Evolutionary conservation across 768 basidiomycete species (phyloP).

Genomic region (Hebeloma cylindrosporum): DNA sequence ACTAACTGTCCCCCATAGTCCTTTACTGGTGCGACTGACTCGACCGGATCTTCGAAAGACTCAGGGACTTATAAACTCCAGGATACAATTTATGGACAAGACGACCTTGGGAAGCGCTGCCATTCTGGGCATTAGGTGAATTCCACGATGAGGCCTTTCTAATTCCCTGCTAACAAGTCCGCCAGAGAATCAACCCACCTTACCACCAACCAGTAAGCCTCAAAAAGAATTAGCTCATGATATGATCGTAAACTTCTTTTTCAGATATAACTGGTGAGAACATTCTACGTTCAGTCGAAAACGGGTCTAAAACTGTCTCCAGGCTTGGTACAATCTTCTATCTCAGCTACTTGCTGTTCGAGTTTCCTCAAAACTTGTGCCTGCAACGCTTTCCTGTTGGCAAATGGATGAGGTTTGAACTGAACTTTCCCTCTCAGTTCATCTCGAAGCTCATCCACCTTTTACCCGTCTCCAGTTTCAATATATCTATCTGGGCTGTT

Average conservation of each 20-base stretch:
- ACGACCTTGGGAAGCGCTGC: slow-evolving; percentile 66
- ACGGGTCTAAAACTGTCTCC: not conserved
- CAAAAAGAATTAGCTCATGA: not conserved
- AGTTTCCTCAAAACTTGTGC: slow-evolving; percentile 73
- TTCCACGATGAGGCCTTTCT: not conserved
- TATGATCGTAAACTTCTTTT: not conserved
- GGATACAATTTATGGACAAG: slow-evolving; percentile 83
- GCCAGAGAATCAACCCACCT: slow-evolving; percentile 59
- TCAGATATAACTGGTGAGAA: slow-evolving; percentile 75
- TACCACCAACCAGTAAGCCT: slow-evolving; percentile 59
- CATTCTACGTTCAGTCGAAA: not conserved
- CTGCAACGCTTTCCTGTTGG: slow-evolving; percentile 74
- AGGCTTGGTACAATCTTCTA: slow-evolving; percentile 81
- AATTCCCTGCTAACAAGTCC: not conserved
- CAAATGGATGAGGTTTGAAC: slow-evolving; percentile 72
- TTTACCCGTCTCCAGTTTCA: slow-evolving; percentile 47
- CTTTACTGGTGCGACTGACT: slow-evolving; percentile 52
- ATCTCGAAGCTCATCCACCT: not conserved
- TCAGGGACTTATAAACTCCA: slow-evolving; percentile 18
- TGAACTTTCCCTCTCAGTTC: not conserved
- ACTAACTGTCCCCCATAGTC: slow-evolving; percentile 30
- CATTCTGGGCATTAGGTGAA: slow-evolving; percentile 69
- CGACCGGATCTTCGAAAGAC: not conserved
- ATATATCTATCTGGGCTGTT: slow-evolving; percentile 67
- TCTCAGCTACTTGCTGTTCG: slow-evolving; percentile 66